Evolutionary conservation across 345 rosid genomes (phyloP).

Genomic region (Hypericum perforatum): DNA sequence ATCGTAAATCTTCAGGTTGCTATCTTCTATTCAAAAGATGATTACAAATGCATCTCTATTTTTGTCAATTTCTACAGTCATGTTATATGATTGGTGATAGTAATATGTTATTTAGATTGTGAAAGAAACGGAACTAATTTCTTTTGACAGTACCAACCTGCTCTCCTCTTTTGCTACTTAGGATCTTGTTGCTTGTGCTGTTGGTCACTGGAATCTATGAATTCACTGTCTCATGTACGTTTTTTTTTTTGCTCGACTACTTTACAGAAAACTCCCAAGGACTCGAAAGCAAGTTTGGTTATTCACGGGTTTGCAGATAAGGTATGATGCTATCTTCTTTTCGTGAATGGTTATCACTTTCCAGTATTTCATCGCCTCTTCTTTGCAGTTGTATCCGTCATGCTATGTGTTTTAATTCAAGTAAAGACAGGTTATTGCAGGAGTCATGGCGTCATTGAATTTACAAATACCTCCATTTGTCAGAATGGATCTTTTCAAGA

Average conservation of each 20-base stretch:
- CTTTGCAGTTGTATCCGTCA: not conserved
- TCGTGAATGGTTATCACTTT: not conserved
- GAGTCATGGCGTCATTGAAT: not conserved
- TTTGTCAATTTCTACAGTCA: not conserved
- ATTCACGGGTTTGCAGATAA: constrained; percentile 87
- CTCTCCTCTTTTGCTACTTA: too few relatives aligned
- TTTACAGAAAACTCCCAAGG: constrained; percentile 91
- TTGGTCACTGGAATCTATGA: not conserved
- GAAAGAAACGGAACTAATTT: too few relatives aligned
- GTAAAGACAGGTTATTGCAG: not conserved
- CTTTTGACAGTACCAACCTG: too few relatives aligned
- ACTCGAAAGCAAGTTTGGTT: constrained; percentile 85
- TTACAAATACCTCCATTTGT: constrained; percentile 72
- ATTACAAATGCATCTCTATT: not conserved
- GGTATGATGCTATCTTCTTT: constrained; percentile 30
- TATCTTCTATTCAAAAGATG: not conserved
- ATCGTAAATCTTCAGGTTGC: constrained; percentile 93
- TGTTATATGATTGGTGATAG: not conserved
- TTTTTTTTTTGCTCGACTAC: not conserved
- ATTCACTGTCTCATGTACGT: not conserved
- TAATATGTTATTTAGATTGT: too few relatives aligned
- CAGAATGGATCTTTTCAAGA: constrained; percentile 69
- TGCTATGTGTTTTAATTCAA: not conserved
- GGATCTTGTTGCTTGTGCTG: not conserved
- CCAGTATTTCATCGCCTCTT: not conserved